A percentile compares a stretch with the other conserved stretches of the same genome.
These are phyloP conservation scores for Cutaneotrichosporon mucoides DNA, from an alignment of 1,284 basidiomycete genomes.

Conservation along the genomic window DNA sequence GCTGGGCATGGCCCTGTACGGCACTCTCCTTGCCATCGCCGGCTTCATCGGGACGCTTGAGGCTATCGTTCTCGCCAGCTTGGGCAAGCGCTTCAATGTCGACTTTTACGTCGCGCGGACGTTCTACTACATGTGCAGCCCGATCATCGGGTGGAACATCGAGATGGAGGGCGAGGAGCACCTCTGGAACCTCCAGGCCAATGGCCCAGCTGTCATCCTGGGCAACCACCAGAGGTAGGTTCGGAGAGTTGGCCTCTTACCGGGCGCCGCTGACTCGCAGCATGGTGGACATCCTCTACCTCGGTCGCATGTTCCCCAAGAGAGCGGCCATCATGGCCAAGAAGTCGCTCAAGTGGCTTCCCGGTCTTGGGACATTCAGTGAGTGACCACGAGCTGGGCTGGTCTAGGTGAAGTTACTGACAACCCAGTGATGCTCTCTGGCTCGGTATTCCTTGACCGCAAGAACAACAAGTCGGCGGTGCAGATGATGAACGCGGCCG, in stretches of 20 bases:
- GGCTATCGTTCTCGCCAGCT: slow-evolving; percentile 64
- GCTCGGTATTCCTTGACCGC: slow-evolving; percentile 89
- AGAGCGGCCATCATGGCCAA: slow-evolving; percentile 90
- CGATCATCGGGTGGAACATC: slow-evolving; percentile 68
- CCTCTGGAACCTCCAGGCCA: slow-evolving; percentile 55
- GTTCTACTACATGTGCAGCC: slow-evolving; percentile 71
- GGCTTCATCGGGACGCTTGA: slow-evolving; percentile 71
- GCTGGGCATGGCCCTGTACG: slow-evolving; percentile 66
- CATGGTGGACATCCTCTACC: slow-evolving; percentile 78
- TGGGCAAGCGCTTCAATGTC: slow-evolving; percentile 72
- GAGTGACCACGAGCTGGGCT: too few species aligned
- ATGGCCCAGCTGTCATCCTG: slow-evolving; percentile 65
- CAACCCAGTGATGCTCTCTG: slow-evolving; percentile 77
- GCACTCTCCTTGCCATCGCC: slow-evolving; percentile 66
- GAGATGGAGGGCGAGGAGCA: slow-evolving; percentile 83
- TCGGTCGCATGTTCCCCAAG: slow-evolving; percentile 83
- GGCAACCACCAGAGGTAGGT: slow-evolving; percentile 80
- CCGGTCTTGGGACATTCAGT: slow-evolving; percentile 82
- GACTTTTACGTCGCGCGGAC: slow-evolving; percentile 79
- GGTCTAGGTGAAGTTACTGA: too few species aligned
- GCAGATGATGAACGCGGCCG: slow-evolving; percentile 73
- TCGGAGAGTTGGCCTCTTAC: too few species aligned
- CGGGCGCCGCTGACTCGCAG: too few species aligned
- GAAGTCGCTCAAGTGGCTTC: slow-evolving; percentile 78
- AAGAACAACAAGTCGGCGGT: slow-evolving; percentile 72